phyloP scores from a whole-genome alignment of 768 basidiomycete species.

The Russula ochroleuca region DNA sequence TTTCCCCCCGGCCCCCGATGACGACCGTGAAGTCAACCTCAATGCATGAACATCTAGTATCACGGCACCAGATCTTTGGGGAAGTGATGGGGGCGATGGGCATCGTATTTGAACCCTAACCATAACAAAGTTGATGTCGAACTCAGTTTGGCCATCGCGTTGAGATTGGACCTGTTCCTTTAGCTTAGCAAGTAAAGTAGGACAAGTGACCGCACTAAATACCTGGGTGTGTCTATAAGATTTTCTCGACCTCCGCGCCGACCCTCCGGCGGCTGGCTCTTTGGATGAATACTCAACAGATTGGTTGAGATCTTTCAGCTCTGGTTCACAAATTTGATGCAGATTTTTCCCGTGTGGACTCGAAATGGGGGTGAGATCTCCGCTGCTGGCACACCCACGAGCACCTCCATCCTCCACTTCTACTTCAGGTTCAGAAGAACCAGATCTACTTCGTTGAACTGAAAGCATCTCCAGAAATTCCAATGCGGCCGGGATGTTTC shows the following conservation, averaged over 20 bases:
- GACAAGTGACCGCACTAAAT: background rate
- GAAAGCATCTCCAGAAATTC: slow-evolving; percentile 48
- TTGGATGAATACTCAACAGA: slow-evolving; percentile 43
- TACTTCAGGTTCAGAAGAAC: slow-evolving; percentile 8
- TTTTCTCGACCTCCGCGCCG: background rate
- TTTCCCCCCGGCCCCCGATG: slow-evolving; percentile 22
- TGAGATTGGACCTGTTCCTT: background rate
- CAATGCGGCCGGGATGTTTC: slow-evolving; percentile 40
- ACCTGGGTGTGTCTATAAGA: background rate
- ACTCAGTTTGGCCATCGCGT: slow-evolving; percentile 5
- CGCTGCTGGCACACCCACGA: background rate
- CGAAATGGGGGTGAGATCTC: slow-evolving; percentile 14
- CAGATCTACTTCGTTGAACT: slow-evolving; percentile 1
- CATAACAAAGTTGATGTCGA: slow-evolving; percentile 47
- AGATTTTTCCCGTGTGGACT: slow-evolving; percentile 33
- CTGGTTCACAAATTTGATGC: slow-evolving; percentile 47
- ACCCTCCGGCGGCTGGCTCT: slow-evolving; percentile 6
- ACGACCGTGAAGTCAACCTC: slow-evolving; percentile 34
- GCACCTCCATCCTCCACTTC: background rate
- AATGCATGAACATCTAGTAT: slow-evolving; percentile 60
- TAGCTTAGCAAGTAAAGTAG: background rate
- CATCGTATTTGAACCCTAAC: slow-evolving; percentile 66
- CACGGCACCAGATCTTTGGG: slow-evolving; percentile 62
- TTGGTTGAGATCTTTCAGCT: slow-evolving; percentile 57
- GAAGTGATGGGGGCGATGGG: slow-evolving; percentile 47